phyloP scores from a whole-genome alignment of 345 rosid species.

The Eucalyptus pauciflora region DNA sequence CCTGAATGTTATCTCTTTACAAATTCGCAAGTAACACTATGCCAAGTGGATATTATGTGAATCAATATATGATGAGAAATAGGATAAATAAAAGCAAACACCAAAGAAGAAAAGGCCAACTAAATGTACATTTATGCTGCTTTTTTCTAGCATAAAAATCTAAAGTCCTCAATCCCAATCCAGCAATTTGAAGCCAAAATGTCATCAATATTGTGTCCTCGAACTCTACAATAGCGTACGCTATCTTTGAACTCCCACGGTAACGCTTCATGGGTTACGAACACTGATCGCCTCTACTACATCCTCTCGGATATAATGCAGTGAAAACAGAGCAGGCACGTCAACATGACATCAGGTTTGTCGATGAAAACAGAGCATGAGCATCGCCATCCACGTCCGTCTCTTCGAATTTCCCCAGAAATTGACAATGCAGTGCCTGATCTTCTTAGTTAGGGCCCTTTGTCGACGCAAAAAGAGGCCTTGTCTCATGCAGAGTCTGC shows the following conservation, averaged over 20 bases:
- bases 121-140: background rate
- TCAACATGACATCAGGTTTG: too few species aligned
- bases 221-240: background rate
- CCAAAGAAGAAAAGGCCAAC: background rate
- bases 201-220: background rate
- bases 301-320: too few species aligned
- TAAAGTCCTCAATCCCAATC: background rate
- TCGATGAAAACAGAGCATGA: too few species aligned
- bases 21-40: too few species aligned
- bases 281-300: background rate
- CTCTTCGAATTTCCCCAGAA: too few species aligned
- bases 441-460: background rate
- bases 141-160: background rate
- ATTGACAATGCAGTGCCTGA: background rate
- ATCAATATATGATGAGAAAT: too few species aligned
- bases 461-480: background rate
- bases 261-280: background rate
- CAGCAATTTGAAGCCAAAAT: background rate
- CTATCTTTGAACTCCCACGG: too few species aligned
- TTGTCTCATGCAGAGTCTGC: background rate
- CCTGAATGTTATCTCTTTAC: too few species aligned
- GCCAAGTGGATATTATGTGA: too few species aligned
- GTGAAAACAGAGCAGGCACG: too few species aligned
- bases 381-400: too few species aligned
- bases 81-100: background rate